Evolutionary conservation across 179 eudicot genomes (phyloP), one percentile per base, ranked within the genome.

Genomic region (Pouteria campechiana): DNA sequence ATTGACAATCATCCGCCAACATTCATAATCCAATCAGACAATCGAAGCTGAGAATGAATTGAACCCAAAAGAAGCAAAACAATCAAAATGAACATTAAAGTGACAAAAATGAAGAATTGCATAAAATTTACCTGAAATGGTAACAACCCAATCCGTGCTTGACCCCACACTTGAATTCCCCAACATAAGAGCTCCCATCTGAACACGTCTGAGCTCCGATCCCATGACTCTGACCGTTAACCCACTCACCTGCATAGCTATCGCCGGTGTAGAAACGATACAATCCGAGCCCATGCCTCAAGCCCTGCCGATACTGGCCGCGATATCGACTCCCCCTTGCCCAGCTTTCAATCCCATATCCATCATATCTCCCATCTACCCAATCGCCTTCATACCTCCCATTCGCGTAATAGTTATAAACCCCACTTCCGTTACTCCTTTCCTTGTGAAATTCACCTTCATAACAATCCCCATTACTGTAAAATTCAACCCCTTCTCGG

Each of bases 311-410:
- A 37, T 89, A 89, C 51, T 78, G 87, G 4, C 97, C 97, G 32
- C 79, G 48, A 29, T 84, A 88, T 19, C 74, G 53, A 23, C 97
- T 88, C 3, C 97, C 97, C 14, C 65, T 68, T 0, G 85, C 78
- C 97, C 97, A 88, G 39, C 83, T 74, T 61, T 88, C 97, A 2
- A 88, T 72, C 13, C 97, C 97, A 50, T 70, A 69, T 14, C 97
- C 97, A 49, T 88, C 97, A 37, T 81, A 84, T 19, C 35, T 73
- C 8, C 93, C 88, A 25, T 84, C 95, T 6, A 84, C 57, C 96
- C 96, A 87, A 59, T 87, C 94, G 1, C 96, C 96, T 36, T 87
- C 96, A 34, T 87, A 87, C 24, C 94, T 64, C 11, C 96, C 94
- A 19, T 75, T 87, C 3, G 58, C 72, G 21, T 58, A 67, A 70